phyloP scores from a whole-genome alignment of 1,139 yeast genomes.

The Suzukiozyma palmioleophila region DNA sequence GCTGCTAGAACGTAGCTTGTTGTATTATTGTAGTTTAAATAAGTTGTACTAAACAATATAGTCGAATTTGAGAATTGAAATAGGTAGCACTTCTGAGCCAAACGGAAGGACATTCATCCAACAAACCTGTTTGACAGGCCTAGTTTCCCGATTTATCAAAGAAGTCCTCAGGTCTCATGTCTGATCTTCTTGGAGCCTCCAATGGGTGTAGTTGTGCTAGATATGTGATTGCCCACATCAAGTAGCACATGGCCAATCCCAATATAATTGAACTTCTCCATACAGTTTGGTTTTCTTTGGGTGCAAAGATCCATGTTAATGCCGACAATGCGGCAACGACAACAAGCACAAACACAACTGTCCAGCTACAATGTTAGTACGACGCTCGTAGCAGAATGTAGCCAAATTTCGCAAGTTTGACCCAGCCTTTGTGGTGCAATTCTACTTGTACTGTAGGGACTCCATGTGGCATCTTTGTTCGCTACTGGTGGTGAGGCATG shows the following conservation, averaged over 20 bases:
- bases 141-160: conserved; percentile 1
- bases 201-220: conserved; percentile 77
- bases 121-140: not conserved
- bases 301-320: conserved; percentile 62
- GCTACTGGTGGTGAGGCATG: too few relatives aligned
- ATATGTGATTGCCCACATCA: conserved; percentile 95
- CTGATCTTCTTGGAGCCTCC: conserved; percentile 75
- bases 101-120: too few relatives aligned
- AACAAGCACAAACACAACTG: conserved; percentile 63
- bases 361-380: conserved; percentile 44
- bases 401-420: too few relatives aligned
- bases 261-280: conserved; percentile 89
- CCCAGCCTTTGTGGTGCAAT: too few relatives aligned
- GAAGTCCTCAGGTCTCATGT: conserved; percentile 62
- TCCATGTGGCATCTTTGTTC: too few relatives aligned
- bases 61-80: too few relatives aligned
- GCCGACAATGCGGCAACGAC: conserved; percentile 57
- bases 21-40: too few relatives aligned
- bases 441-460: too few relatives aligned
- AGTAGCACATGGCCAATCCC: conserved; percentile 79
- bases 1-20: too few relatives aligned
- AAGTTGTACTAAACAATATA: too few relatives aligned
- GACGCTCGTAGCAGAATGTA: not conserved
- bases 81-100: too few relatives aligned
- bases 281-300: conserved; percentile 60